phyloP scores from a whole-genome alignment of 2,329 filamentous ascomycete species.

The Hymenoscyphus albidus region DNA sequence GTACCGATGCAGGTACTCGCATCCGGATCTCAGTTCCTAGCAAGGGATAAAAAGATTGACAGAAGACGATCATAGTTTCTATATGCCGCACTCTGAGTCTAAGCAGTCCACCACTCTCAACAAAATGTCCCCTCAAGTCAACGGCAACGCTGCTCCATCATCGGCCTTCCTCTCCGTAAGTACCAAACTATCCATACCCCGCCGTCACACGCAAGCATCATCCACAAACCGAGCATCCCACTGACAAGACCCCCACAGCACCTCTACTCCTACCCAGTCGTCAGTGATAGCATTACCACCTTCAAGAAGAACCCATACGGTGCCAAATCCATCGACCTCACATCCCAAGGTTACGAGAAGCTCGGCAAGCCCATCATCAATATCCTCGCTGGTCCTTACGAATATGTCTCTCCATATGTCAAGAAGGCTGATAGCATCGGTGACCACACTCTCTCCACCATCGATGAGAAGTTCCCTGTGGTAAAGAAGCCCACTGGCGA shows the following conservation, averaged over 20 bases:
- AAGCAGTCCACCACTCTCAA: conserved; percentile 6
- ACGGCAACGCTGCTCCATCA: conserved; percentile 45
- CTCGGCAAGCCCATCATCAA: conserved; percentile 76
- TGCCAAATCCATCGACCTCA: conserved; percentile 65
- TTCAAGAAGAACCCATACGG: conserved; percentile 81
- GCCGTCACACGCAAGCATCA: not conserved
- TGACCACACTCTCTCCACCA: conserved; percentile 63
- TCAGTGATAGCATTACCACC: conserved; percentile 72
- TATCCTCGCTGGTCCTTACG: conserved; percentile 74
- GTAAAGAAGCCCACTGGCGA: conserved; percentile 73
- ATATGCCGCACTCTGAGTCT: conserved; percentile 23
- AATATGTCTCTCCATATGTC: conserved; percentile 81
- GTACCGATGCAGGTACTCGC: not conserved
- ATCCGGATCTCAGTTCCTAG: not conserved
- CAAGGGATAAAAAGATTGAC: conserved; percentile 9
- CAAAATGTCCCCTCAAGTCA: conserved; percentile 44
- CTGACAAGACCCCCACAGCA: conserved; percentile 53
- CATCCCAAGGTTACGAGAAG: conserved; percentile 16
- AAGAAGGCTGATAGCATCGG: conserved; percentile 75
- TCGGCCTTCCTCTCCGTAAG: conserved; percentile 51
- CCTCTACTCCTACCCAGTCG: conserved; percentile 76
- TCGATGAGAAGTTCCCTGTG: conserved; percentile 68
- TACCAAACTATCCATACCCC: conserved; percentile 1
- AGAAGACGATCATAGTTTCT: conserved; percentile 5
- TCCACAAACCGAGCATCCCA: not conserved